phyloP scores from a whole-genome alignment of 2,329 filamentous ascomycete genomes.

The Bipolaris oryzae region DNA sequence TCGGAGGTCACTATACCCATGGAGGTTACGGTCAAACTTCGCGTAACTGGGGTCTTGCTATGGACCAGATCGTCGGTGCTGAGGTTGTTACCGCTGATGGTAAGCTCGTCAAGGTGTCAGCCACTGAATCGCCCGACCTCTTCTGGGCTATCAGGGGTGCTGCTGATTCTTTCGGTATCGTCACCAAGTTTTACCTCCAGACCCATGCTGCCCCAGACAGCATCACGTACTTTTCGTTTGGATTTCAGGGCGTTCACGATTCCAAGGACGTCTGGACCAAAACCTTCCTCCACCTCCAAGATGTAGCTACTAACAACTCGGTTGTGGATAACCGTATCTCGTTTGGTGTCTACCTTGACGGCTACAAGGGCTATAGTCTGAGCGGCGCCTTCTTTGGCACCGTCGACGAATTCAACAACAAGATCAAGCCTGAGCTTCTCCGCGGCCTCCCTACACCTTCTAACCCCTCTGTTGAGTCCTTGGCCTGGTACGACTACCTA shows the following conservation, averaged over 20 bases:
- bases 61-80: slow-evolving; percentile 44
- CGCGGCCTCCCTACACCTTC: slow-evolving; percentile 41
- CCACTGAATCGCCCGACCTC: slow-evolving; percentile 47
- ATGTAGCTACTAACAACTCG: slow-evolving; percentile 49
- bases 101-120: slow-evolving; percentile 45
- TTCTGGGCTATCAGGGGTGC: slow-evolving; percentile 53
- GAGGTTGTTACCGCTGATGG: slow-evolving; percentile 51
- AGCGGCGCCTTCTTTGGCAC: slow-evolving; percentile 52
- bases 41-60: slow-evolving; percentile 44
- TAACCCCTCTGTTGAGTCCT: slow-evolving; percentile 26
- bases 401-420: slow-evolving; percentile 45
- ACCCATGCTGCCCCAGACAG: slow-evolving; percentile 36
- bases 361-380: slow-evolving; percentile 41
- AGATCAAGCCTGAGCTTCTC: slow-evolving; percentile 49
- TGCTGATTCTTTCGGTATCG: slow-evolving; percentile 51
- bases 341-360: slow-evolving; percentile 52
- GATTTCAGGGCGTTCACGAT: slow-evolving; percentile 33
- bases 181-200: slow-evolving; percentile 47
- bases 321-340: slow-evolving; percentile 51
- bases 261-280: slow-evolving; percentile 42
- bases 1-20: slow-evolving; percentile 47
- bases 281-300: slow-evolving; percentile 51
- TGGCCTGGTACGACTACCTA: slow-evolving; percentile 50
- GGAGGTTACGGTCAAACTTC: slow-evolving; percentile 46
- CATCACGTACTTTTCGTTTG: slow-evolving; percentile 39